Evolutionary conservation across 306 rosid species (phyloP).

Genomic region (Pueraria montana): DNA sequence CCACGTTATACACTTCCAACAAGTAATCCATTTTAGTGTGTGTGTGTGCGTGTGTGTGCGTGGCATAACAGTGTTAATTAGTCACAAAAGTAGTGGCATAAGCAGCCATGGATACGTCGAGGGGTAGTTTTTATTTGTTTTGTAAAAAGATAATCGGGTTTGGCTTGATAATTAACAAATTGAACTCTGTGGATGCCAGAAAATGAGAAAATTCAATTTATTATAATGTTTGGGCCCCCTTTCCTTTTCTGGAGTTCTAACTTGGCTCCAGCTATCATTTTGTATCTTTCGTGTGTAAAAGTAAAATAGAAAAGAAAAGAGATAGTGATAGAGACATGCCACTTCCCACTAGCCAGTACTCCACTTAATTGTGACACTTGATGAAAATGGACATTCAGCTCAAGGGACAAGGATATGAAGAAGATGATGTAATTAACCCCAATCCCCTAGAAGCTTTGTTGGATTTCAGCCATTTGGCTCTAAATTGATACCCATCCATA

Average conservation of each 20-base stretch:
- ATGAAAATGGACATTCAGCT: slow-evolving; percentile 50
- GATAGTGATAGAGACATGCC: slow-evolving; percentile 40
- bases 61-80: neutral
- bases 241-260: slow-evolving; percentile 52
- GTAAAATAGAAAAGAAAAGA: slow-evolving; percentile 41
- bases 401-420: neutral
- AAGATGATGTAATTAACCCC: slow-evolving; percentile 39
- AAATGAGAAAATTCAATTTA: slow-evolving; percentile 11
- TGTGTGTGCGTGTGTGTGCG: neutral
- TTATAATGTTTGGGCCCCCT: slow-evolving; percentile 27
- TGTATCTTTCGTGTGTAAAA: slow-evolving; percentile 46
- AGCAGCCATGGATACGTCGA: slow-evolving; percentile 3
- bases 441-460: slow-evolving; percentile 27
- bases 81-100: neutral
- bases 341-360: slow-evolving; percentile 53
- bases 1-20: slow-evolving; percentile 23
- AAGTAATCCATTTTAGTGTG: slow-evolving; percentile 2
- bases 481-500: slow-evolving; percentile 17
- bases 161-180: slow-evolving; percentile 40
- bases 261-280: slow-evolving; percentile 69
- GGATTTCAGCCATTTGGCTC: slow-evolving; percentile 42
- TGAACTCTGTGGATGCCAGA: slow-evolving; percentile 36
- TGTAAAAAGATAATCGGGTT: neutral
- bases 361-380: slow-evolving; percentile 43
- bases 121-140: slow-evolving; percentile 4